These are phyloP conservation scores for Nicotiana attenuata DNA, from an alignment of 257 asterid species.

Conservation along the genomic window DNA sequence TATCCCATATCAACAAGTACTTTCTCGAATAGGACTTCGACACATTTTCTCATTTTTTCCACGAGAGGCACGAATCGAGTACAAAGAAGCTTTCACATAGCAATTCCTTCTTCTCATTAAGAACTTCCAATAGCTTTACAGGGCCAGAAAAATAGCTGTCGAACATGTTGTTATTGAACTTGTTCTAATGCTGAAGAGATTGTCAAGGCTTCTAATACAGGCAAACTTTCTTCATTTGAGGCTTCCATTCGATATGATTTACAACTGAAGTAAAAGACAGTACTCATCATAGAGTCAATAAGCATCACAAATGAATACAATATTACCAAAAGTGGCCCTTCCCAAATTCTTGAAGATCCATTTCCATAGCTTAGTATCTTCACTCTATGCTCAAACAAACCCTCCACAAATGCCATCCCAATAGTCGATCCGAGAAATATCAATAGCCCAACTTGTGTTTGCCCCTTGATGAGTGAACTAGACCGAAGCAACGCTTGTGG, in stretches of 20 bases:
- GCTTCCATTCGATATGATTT: slow-evolving; percentile 72
- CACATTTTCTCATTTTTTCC: not conserved
- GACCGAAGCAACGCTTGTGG: slow-evolving; percentile 78
- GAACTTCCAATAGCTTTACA: slow-evolving; percentile 13
- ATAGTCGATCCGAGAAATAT: slow-evolving; percentile 86
- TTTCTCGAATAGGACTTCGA: not conserved
- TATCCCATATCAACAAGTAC: not conserved
- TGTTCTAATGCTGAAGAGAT: slow-evolving; percentile 34
- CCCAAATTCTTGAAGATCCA: slow-evolving; percentile 92
- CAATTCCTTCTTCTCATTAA: not conserved
- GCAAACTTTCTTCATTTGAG: slow-evolving; percentile 44
- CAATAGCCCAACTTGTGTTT: slow-evolving; percentile 82
- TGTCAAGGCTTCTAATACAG: slow-evolving; percentile 54
- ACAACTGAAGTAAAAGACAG: slow-evolving; percentile 93
- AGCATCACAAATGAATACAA: slow-evolving; percentile 80
- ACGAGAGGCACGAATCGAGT: not conserved
- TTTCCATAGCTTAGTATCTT: slow-evolving; percentile 87
- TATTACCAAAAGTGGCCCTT: slow-evolving; percentile 85
- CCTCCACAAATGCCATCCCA: slow-evolving; percentile 85
- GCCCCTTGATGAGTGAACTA: slow-evolving; percentile 71
- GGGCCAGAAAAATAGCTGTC: not conserved
- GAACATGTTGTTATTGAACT: slow-evolving; percentile 24
- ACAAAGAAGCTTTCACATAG: not conserved
- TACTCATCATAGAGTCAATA: slow-evolving; percentile 82
- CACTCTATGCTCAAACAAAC: slow-evolving; percentile 87